Conservation (phyloP, 2,329 filamentous ascomycete species). For the Epichloe festucae region DNA sequence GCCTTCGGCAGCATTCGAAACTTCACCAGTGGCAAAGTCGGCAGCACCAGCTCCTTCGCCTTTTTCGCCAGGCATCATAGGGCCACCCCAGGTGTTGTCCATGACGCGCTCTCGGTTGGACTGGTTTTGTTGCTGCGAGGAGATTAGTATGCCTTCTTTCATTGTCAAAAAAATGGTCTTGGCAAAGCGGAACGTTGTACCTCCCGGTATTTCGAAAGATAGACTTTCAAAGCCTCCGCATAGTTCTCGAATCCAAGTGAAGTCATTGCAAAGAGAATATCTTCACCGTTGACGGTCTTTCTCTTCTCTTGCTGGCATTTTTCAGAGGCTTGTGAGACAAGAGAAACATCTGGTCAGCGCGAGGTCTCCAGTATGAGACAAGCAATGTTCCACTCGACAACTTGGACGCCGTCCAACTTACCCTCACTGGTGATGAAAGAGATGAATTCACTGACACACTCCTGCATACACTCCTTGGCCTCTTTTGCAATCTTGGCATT, state of each 20-base stretch:
- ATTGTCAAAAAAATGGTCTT: background rate
- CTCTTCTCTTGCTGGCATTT: constrained; percentile 99
- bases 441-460: constrained; percentile 99
- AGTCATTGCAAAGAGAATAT: constrained; percentile 98
- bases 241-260: constrained; percentile 99
- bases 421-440: constrained; percentile 99
- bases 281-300: constrained; percentile 97
- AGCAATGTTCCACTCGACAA: background rate
- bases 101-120: constrained; percentile 27
- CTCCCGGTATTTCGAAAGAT: constrained; percentile 93
- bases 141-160: background rate
- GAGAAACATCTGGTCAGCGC: background rate
- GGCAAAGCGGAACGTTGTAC: constrained; percentile 41
- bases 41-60: constrained; percentile 16
- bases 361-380: background rate
- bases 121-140: constrained; percentile 27
- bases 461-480: constrained; percentile 99
- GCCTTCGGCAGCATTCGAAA: constrained; percentile 26
- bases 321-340: constrained; percentile 60
- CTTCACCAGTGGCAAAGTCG: constrained; percentile 32
- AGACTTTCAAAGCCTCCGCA: constrained; percentile 94
- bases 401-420: constrained; percentile 30
- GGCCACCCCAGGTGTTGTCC: constrained; percentile 20
- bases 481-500: constrained; percentile 99
- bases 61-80: constrained; percentile 22